phyloP scores from a whole-genome alignment of 345 rosid species.

The Syzygium grande region DNA sequence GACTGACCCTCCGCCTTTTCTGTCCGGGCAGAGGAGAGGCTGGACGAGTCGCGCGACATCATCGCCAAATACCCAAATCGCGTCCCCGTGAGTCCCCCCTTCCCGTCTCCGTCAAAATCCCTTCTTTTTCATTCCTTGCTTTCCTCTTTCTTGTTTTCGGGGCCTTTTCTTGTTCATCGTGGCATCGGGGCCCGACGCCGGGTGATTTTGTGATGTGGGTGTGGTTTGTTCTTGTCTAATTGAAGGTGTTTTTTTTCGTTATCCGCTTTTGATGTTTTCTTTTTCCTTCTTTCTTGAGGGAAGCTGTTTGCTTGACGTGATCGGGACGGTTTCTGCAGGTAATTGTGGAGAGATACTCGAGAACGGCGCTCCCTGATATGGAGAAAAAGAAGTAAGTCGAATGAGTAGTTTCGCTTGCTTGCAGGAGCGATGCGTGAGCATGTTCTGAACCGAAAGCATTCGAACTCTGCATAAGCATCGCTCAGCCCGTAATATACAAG shows the following conservation, averaged over 20 bases:
- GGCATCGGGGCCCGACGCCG: not conserved
- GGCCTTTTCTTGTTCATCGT: not conserved
- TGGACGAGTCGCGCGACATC: conserved; percentile 46
- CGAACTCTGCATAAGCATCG: not conserved
- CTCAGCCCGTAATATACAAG: not conserved
- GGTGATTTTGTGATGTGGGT: not conserved
- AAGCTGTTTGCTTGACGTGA: not conserved
- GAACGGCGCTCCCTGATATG: conserved; percentile 64
- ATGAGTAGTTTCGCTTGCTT: not conserved
- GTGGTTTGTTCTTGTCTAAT: not conserved
- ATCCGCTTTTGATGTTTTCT: not conserved
- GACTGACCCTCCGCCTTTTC: not conserved
- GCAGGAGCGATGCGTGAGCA: not conserved
- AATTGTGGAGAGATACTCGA: conserved; percentile 61
- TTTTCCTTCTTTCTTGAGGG: not conserved
- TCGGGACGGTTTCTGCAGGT: conserved; percentile 28
- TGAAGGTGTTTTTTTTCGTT: not conserved
- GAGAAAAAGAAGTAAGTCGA: conserved; percentile 67
- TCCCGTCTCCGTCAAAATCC: not conserved
- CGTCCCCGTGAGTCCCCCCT: conserved; percentile 41
- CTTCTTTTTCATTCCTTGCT: not conserved
- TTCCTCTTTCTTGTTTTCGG: not conserved
- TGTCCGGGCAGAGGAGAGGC: conserved; percentile 38
- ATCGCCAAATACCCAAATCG: conserved; percentile 48
- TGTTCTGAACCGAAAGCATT: not conserved